Percentiles rank a stretch among this genome's conserved stretches.
These are phyloP conservation scores for Senna siamea DNA, from an alignment of 306 rosid species.

Conservation along the genomic window DNA sequence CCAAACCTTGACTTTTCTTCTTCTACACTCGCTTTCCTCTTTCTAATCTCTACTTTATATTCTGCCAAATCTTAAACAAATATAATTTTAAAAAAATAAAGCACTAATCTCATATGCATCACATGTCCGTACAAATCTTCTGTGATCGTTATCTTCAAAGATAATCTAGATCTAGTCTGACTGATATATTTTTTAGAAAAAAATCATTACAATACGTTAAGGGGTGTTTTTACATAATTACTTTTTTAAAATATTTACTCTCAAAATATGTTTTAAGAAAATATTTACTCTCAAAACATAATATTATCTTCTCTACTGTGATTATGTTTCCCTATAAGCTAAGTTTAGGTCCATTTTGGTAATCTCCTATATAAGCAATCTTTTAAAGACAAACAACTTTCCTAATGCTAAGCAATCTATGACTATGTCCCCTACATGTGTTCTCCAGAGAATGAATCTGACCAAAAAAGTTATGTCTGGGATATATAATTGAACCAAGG, in stretches of 20 bases:
- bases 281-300: too few species aligned
- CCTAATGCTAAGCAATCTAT: background rate
- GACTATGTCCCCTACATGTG: background rate
- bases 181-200: background rate
- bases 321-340: too few species aligned
- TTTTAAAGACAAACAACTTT: too few species aligned
- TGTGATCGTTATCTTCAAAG: slow-evolving; percentile 1
- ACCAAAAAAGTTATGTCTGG: background rate
- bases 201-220: too few species aligned
- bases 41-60: background rate
- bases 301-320: too few species aligned
- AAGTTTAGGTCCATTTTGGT: too few species aligned
- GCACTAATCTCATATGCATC: background rate
- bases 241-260: too few species aligned
- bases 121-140: slow-evolving; percentile 42
- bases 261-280: too few species aligned
- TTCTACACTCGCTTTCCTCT: background rate
- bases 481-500: background rate
- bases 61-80: slow-evolving; percentile 12
- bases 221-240: too few species aligned
- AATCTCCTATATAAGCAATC: too few species aligned
- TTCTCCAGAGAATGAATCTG: background rate
- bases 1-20: slow-evolving; percentile 36
- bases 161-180: slow-evolving; percentile 33
- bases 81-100: too few species aligned